Percentiles rank a stretch among this genome's conserved stretches.
Conservation (phyloP, 164 flowering plant species). For the Aristolochia californica region DNA sequence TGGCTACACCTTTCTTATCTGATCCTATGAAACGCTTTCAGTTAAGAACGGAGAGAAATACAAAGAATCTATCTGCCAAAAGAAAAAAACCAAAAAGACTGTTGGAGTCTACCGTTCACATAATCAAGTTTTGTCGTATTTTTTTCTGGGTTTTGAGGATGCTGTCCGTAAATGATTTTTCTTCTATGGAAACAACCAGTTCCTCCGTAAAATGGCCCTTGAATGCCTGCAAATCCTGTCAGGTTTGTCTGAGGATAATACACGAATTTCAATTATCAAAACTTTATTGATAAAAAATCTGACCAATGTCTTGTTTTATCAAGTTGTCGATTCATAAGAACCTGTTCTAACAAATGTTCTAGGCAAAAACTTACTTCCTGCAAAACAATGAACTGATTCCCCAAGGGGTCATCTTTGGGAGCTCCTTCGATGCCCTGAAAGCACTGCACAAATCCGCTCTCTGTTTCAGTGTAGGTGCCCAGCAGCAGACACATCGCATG, state of each 20-base stretch:
- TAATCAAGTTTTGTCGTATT: too few species aligned
- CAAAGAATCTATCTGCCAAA: too few species aligned
- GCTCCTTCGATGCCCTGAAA: conserved; percentile 42
- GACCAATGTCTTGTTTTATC: too few species aligned
- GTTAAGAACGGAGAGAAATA: too few species aligned
- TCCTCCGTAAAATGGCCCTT: conserved; percentile 43
- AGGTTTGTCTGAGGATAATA: not conserved
- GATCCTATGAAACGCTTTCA: not conserved
- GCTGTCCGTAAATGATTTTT: conserved; percentile 40
- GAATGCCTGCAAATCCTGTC: conserved; percentile 33
- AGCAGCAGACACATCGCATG: conserved; percentile 49
- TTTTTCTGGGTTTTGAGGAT: not conserved
- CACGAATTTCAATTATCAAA: not conserved
- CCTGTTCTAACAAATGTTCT: not conserved
- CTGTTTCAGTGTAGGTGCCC: conserved; percentile 18
- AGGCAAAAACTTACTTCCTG: conserved; percentile 18
- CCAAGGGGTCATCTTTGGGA: conserved; percentile 39
- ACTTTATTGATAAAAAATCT: too few species aligned
- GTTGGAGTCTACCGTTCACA: too few species aligned
- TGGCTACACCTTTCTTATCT: not conserved
- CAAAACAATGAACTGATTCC: conserved; percentile 19
- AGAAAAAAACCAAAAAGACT: too few species aligned
- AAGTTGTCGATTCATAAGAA: not conserved
- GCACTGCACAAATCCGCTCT: conserved; percentile 36
- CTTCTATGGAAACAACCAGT: conserved; percentile 48